Base-by-base conservation (phyloP, 805 yeast species). In the Saccharomycopsis fodiens region DNA sequence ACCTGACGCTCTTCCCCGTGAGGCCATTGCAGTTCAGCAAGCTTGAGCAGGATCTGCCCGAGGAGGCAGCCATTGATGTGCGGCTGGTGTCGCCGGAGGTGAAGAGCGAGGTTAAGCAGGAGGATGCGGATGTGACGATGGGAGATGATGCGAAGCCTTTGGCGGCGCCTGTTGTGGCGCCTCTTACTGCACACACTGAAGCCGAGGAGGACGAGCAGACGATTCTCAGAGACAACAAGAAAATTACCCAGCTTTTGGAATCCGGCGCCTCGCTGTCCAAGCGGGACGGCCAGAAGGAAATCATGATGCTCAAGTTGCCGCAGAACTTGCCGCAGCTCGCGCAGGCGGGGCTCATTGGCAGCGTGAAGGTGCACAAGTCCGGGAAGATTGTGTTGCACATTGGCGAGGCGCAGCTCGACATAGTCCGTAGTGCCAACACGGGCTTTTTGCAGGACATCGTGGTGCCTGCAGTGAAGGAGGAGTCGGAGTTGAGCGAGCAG, bases 321-420 rank as follows among this genome's bases (percentile, higher is more conserved):
- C 66, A 65, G 32, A 51, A 66, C 31, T 57, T 73, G 50, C 77
- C 79, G 10, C 41, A 60, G 22, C 67, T 70, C 51, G 48, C 54
- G 44, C 17, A 50, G 44, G 0, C 42, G 15, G 96, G 96, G 1
- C 69, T 69, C 45, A 70, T 87, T 32, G 97, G 97, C 4, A 69
- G 74, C 7, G 57, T 91, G 29, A 75, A 91, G 45, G 69, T 81
- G 39, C 96, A 89, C 60, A 76, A 80, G 56, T 85, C 96, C 1
- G 97, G 97, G 2, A 85, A 76, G 58, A 61, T 87, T 17, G 72
- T 94, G 3, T 73, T 89, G 61, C 73, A 77, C 49, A 65, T 91
- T 32, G 96, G 95, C 12, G 74, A 78, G 42, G 74, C 77, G 5
- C 69, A 74, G 2, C 73, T 80, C 71, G 86, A 82, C 46, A 78